Base-by-base conservation (phyloP, 768 basidiomycete genomes). In the Kwoniella mangroviensis region DNA sequence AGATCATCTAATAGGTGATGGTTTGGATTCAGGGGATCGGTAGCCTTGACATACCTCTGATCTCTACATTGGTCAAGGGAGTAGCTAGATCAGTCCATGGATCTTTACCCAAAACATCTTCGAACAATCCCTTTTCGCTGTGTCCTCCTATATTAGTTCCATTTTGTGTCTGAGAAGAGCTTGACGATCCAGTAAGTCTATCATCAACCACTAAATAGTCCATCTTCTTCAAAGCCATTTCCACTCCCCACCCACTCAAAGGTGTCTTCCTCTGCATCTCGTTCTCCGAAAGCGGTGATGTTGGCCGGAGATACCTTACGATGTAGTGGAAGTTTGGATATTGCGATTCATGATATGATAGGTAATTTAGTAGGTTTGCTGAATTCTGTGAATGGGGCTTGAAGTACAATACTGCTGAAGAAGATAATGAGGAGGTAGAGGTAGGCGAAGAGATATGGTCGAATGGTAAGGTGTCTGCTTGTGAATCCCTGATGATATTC, bases 191-290 rank as follows among this genome's bases (percentile, higher is more conserved):
- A 10, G 73, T 68, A 4, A 54, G 82, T 55, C 97, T 85, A 81
- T 99, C 97, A 79, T 99, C 97, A 9, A 98, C 84, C 4, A 91
- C 94, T 13, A 98, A 87, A 80, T 98, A 99, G 76, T 99, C 97
- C 87, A 89, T 97, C 85, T 95, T 97, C 86, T 99, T 99, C 75
- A 99, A 83, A 74, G 96, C 93, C 63, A 99, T 85, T 22, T 91
- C 87, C 7, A 95, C 95, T 3, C 97, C 97, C 75, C 93, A 99
- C 4, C 96, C 96, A 3, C 91, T 89, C 9, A 99, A 84, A 5
- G 43, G 41, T 19, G 74, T 75, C 41, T 68, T 68, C 13, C 41
- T 45, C 56, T 54, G 54, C 24, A 57, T 45, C 41, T 68, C 69
- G 56, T 55, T 68, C 68, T 65, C 76, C 1, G 71, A 74, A 17